Percentiles rank a stretch among this genome's conserved stretches.
Conservation (phyloP, 805 yeast genomes). For the Metschnikowia peoriensis region DNA sequence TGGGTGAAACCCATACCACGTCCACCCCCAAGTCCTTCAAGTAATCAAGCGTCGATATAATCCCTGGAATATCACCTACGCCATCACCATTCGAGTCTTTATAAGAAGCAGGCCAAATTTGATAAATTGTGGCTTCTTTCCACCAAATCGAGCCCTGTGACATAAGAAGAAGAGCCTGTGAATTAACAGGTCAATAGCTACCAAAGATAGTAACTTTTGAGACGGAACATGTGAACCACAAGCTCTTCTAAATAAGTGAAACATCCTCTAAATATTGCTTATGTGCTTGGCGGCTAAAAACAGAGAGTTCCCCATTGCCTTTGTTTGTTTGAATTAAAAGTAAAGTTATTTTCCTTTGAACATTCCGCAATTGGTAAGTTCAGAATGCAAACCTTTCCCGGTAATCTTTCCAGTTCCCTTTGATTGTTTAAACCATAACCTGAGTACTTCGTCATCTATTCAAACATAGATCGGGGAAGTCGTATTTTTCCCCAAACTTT, state of each 20-base stretch:
- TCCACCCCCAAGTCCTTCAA: slow-evolving; percentile 47
- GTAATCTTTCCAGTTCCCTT: no score
- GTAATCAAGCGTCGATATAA: slow-evolving; percentile 48
- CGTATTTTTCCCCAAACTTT: no score
- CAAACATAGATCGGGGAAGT: no score
- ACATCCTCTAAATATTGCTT: no score
- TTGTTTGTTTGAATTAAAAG: background rate
- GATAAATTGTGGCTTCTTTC: slow-evolving; percentile 54
- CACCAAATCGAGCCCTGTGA: slow-evolving; percentile 39
- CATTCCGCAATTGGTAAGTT: no score
- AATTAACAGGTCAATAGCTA: background rate
- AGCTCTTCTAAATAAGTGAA: no score
- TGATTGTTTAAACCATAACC: no score
- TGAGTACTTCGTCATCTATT: no score
- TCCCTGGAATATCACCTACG: slow-evolving; percentile 53
- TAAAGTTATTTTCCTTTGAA: no score
- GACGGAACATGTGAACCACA: background rate
- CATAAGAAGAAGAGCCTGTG: background rate
- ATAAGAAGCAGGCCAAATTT: slow-evolving; percentile 58
- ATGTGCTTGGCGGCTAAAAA: no score
- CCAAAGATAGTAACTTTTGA: background rate
- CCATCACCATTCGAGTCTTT: slow-evolving; percentile 59
- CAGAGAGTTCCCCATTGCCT: background rate
- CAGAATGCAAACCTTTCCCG: no score
- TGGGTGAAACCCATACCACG: slow-evolving; percentile 54